phyloP scores from a whole-genome alignment of 2,329 filamentous ascomycete species.

The Talaromyces sp. region DNA sequence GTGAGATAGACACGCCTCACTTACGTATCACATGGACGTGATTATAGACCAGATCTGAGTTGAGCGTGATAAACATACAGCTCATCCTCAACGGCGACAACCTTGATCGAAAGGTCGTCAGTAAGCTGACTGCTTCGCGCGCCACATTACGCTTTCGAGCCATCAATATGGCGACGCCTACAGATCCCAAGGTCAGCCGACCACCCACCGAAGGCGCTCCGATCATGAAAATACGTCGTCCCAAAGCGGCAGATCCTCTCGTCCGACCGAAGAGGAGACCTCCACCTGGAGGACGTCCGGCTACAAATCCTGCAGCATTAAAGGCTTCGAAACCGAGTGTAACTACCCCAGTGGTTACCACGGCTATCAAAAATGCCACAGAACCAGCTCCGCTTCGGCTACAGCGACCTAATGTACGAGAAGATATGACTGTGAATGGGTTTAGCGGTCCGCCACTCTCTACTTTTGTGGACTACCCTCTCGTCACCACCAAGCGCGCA shows the following conservation, averaged over 20 bases:
- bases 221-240: conserved; percentile 46
- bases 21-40: background rate
- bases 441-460: conserved; percentile 43
- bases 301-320: conserved; percentile 22
- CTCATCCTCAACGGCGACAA: background rate
- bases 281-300: conserved; percentile 20
- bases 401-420: conserved; percentile 23
- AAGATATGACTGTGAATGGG: conserved; percentile 38
- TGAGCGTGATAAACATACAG: background rate
- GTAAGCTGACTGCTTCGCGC: conserved; percentile 1
- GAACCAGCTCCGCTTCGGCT: conserved; percentile 23
- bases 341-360: conserved; percentile 16
- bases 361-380: conserved; percentile 20
- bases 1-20: background rate
- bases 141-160: no score
- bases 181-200: conserved; percentile 45
- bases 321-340: conserved; percentile 22
- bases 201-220: conserved; percentile 48
- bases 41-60: background rate
- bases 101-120: background rate
- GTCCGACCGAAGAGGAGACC: conserved; percentile 57
- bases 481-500: conserved; percentile 78
- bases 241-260: conserved; percentile 58
- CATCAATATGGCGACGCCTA: conserved; percentile 35
- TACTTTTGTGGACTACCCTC: conserved; percentile 56